Evolutionary conservation across 306 rosid genomes (phyloP).

Genomic region (Sicyos baderoa): DNA sequence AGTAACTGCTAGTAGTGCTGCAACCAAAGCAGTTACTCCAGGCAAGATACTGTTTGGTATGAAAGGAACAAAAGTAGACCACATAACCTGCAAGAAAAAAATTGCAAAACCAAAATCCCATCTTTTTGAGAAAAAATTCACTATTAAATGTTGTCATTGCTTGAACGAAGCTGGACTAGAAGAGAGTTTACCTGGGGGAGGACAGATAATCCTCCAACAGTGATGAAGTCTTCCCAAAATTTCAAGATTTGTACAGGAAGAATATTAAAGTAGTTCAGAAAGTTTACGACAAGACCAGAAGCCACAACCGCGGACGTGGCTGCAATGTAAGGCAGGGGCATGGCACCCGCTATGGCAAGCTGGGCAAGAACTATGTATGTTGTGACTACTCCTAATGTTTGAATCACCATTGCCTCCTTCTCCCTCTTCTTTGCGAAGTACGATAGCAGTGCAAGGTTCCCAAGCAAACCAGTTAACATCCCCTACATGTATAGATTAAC

Average conservation of each 20-base stretch:
- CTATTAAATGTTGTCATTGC: neutral
- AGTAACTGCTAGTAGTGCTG: constrained; percentile 47
- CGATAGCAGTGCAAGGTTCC: constrained; percentile 73
- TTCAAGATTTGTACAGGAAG: constrained; percentile 56
- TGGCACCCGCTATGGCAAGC: constrained; percentile 70
- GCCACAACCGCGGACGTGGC: constrained; percentile 53
- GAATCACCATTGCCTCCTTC: constrained; percentile 72
- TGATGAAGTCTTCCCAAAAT: constrained; percentile 80
- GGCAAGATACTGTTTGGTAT: constrained; percentile 78
- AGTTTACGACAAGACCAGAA: constrained; percentile 68
- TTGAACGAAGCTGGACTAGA: neutral
- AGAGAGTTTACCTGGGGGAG: constrained; percentile 64
- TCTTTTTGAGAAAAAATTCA: neutral
- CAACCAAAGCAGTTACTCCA: constrained; percentile 49
- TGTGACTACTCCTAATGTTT: constrained; percentile 63
- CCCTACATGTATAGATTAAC: constrained; percentile 38
- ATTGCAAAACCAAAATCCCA: constrained; percentile 18
- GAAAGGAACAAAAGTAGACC: constrained; percentile 94
- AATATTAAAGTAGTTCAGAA: constrained; percentile 52
- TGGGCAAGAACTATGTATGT: constrained; percentile 56
- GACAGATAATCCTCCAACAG: constrained; percentile 73
- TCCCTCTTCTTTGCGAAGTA: constrained; percentile 86
- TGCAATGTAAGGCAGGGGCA: constrained; percentile 65
- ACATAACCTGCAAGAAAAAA: constrained; percentile 63
- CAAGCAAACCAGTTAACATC: constrained; percentile 77